Conservation (phyloP, 2,329 filamentous ascomycete species). For the Leptographium radiaticola region DNA sequence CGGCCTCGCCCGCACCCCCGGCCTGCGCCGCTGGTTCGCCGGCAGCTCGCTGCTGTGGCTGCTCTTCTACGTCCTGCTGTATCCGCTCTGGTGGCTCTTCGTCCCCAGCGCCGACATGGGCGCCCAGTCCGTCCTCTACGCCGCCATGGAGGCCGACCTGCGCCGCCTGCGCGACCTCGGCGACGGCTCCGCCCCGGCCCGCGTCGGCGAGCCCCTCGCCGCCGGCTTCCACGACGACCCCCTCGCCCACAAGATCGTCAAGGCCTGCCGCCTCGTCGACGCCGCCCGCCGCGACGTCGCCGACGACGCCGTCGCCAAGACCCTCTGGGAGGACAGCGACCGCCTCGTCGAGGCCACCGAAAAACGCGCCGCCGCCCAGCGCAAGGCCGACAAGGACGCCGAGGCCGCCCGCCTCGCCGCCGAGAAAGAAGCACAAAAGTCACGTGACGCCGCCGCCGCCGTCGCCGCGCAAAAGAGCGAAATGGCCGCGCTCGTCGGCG, state of each 20-base stretch:
- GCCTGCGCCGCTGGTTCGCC: constrained; percentile 76
- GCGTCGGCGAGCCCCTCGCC: constrained; percentile 12
- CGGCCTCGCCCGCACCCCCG: constrained; percentile 71
- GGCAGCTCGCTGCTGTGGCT: constrained; percentile 74
- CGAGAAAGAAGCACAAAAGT: constrained; percentile 19
- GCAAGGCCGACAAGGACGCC: constrained; percentile 17
- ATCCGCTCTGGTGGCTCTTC: constrained; percentile 73
- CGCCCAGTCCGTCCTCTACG: constrained; percentile 75
- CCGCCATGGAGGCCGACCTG: constrained; percentile 68
- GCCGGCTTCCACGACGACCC: constrained; percentile 34
- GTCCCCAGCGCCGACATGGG: constrained; percentile 76
- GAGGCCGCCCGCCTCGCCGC: constrained; percentile 7
- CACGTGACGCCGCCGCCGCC: constrained; percentile 21
- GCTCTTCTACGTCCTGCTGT: constrained; percentile 61
- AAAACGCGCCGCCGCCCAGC: constrained; percentile 53
- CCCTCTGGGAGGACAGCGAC: constrained; percentile 83
- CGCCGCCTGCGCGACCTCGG: constrained; percentile 30
- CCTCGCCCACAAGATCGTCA: constrained; percentile 46
- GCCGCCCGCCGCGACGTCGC: constrained; percentile 60
- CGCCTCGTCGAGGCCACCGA: constrained; percentile 70
- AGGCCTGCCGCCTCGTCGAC: constrained; percentile 73
- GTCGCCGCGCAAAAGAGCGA: constrained; percentile 13
- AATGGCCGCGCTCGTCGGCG: background rate
- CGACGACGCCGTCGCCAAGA: constrained; percentile 69
- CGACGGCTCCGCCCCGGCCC: background rate